Evolutionary conservation across 495 filamentous ascomycete genomes (phyloP).

Genomic region (Glutinoglossum americanum): DNA sequence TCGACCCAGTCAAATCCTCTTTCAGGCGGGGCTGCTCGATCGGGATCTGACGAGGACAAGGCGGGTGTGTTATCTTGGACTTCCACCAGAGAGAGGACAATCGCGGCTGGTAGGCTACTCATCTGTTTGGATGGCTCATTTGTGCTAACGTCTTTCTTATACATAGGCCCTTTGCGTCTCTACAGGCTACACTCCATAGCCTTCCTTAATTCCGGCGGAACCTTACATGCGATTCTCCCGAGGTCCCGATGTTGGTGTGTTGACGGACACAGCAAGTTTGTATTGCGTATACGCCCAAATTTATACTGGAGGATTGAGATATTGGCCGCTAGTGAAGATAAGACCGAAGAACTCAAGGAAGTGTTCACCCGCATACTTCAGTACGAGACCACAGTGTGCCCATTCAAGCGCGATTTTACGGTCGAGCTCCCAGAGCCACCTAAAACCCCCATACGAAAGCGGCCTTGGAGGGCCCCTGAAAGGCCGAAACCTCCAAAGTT

Average conservation of each 20-base stretch:
- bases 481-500: slow-evolving; percentile 26
- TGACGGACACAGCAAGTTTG: slow-evolving; percentile 62
- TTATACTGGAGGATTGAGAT: slow-evolving; percentile 82
- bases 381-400: slow-evolving; percentile 75
- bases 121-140: not conserved
- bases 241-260: slow-evolving; percentile 89
- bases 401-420: slow-evolving; percentile 55
- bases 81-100: slow-evolving; percentile 55
- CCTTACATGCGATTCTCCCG: slow-evolving; percentile 63
- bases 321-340: slow-evolving; percentile 34
- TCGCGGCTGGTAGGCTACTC: slow-evolving; percentile 41
- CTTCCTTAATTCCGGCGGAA: slow-evolving; percentile 63
- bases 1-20: slow-evolving; percentile 7
- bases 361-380: slow-evolving; percentile 49
- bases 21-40: slow-evolving; percentile 12
- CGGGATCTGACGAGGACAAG: slow-evolving; percentile 7
- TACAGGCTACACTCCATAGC: slow-evolving; percentile 64
- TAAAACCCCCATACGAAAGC: slow-evolving; percentile 39
- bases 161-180: slow-evolving; percentile 47
- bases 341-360: slow-evolving; percentile 35
- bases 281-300: slow-evolving; percentile 54
- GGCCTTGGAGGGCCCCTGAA: slow-evolving; percentile 33
- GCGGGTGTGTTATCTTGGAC: slow-evolving; percentile 44
- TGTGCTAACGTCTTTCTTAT: not conserved
- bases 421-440: slow-evolving; percentile 53